Evolutionary conservation across 2,329 filamentous ascomycete genomes (phyloP).

Genomic region (Penicillium sp.): DNA sequence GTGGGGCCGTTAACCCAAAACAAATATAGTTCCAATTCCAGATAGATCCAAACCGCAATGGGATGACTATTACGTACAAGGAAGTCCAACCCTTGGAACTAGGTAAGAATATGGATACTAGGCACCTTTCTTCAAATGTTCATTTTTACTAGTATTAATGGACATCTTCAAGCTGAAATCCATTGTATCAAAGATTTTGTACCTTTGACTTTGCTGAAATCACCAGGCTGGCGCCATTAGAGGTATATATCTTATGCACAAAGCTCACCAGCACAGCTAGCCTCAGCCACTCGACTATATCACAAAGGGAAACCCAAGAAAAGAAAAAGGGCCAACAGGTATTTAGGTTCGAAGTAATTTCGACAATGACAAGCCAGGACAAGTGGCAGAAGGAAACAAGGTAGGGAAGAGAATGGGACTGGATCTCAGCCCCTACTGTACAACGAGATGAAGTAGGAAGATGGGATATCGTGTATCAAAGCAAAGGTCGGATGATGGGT

Average conservation of each 20-base stretch:
- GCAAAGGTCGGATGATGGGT: neutral
- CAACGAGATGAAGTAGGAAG: conserved; percentile 1
- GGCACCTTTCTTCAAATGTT: neutral
- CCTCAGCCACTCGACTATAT: neutral
- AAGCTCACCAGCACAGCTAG: neutral
- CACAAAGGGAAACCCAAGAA: neutral
- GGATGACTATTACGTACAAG: neutral
- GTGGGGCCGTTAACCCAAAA: neutral
- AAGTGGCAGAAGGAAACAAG: neutral
- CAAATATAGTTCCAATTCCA: neutral
- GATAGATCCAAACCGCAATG: neutral
- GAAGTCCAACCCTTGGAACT: too few relatives aligned
- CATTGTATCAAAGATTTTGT: neutral
- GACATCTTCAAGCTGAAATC: neutral
- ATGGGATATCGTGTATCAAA: neutral
- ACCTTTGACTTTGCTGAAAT: neutral
- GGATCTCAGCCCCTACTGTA: conserved; percentile 14
- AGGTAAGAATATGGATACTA: neutral
- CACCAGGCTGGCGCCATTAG: neutral
- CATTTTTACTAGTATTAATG: neutral
- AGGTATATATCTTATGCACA: neutral
- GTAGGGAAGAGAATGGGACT: too few relatives aligned
- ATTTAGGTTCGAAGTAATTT: neutral
- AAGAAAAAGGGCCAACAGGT: neutral
- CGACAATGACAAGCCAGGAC: neutral